These are phyloP conservation scores for Trematosphaeria pertusa DNA, from an alignment of 2,329 filamentous ascomycete species.

Conservation along the genomic window DNA sequence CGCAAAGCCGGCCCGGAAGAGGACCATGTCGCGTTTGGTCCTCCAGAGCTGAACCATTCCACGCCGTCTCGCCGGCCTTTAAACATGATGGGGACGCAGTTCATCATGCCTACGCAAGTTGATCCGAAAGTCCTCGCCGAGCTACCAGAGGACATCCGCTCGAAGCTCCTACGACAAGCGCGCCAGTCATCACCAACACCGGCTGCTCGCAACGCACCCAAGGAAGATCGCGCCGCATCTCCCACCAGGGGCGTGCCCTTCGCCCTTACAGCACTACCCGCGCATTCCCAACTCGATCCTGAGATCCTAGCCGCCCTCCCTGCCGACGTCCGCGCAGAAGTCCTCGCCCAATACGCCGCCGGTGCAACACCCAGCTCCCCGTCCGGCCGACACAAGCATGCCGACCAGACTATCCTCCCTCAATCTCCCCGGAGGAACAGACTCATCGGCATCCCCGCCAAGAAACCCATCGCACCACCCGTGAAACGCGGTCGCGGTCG, in stretches of 20 bases:
- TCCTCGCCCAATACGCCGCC: constrained; percentile 72
- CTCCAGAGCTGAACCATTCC: constrained; percentile 44
- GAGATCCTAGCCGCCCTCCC: constrained; percentile 85
- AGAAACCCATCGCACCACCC: constrained; percentile 59
- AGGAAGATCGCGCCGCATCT: constrained; percentile 2
- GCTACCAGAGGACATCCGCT: constrained; percentile 82
- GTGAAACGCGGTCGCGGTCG: constrained; percentile 72
- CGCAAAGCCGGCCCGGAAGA: constrained; percentile 27
- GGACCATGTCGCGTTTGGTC: constrained; percentile 48
- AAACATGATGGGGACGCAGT: constrained; percentile 87
- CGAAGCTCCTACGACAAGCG: constrained; percentile 65
- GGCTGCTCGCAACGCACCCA: constrained; percentile 10
- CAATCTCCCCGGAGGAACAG: constrained; percentile 62
- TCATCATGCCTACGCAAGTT: constrained; percentile 83
- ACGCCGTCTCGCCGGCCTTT: constrained; percentile 70
- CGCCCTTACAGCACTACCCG: constrained; percentile 55
- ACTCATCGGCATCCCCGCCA: constrained; percentile 56
- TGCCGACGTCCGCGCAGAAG: constrained; percentile 82
- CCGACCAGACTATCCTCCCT: constrained; percentile 38
- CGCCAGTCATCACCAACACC: constrained; percentile 39
- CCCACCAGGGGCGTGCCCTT: constrained; percentile 30
- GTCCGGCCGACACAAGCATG: constrained; percentile 45
- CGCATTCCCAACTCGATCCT: constrained; percentile 80
- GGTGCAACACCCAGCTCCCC: constrained; percentile 31
- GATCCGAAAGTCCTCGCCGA: constrained; percentile 85